Conservation (phyloP, 345 rosid genomes). For the Passiflora organensis region DNA sequence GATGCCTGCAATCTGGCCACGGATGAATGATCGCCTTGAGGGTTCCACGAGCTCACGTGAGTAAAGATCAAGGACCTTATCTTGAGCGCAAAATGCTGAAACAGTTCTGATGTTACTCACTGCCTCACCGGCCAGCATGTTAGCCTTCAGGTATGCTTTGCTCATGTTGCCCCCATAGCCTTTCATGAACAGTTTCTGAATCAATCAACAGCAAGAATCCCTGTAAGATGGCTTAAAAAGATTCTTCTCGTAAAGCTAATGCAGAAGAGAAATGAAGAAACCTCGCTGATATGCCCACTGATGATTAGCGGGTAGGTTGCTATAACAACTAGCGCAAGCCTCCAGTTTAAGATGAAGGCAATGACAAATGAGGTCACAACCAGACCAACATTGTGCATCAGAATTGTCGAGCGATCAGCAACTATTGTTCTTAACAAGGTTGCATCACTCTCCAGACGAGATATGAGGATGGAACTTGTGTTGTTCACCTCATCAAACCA, state of each 20-base stretch:
- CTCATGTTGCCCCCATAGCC: slow-evolving; percentile 95
- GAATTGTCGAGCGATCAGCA: slow-evolving; percentile 76
- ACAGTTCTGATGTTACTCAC: slow-evolving; percentile 90
- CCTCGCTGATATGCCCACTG: slow-evolving; percentile 98
- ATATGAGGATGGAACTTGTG: slow-evolving; percentile 77
- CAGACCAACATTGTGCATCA: slow-evolving; percentile 73
- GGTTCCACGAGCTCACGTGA: slow-evolving; percentile 77
- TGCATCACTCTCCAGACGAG: slow-evolving; percentile 80
- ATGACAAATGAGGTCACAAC: slow-evolving; percentile 67
- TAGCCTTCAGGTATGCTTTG: slow-evolving; percentile 87
- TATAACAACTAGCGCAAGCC: slow-evolving; percentile 79
- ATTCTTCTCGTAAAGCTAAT: background rate
- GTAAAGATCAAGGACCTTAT: slow-evolving; percentile 77
- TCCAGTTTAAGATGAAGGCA: slow-evolving; percentile 88
- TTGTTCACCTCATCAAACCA: slow-evolving; percentile 89
- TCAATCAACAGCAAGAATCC: background rate
- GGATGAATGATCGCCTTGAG: slow-evolving; percentile 57
- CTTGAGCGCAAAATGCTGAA: slow-evolving; percentile 88
- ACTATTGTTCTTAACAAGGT: slow-evolving; percentile 67
- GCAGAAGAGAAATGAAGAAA: slow-evolving; percentile 20
- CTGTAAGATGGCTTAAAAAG: background rate
- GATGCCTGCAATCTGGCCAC: slow-evolving; percentile 91
- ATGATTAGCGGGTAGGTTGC: slow-evolving; percentile 82
- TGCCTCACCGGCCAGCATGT: slow-evolving; percentile 95
- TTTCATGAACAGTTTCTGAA: slow-evolving; percentile 92